Evolutionary conservation across 306 rosid species (phyloP).

Genomic region (Prunus kanzakura): DNA sequence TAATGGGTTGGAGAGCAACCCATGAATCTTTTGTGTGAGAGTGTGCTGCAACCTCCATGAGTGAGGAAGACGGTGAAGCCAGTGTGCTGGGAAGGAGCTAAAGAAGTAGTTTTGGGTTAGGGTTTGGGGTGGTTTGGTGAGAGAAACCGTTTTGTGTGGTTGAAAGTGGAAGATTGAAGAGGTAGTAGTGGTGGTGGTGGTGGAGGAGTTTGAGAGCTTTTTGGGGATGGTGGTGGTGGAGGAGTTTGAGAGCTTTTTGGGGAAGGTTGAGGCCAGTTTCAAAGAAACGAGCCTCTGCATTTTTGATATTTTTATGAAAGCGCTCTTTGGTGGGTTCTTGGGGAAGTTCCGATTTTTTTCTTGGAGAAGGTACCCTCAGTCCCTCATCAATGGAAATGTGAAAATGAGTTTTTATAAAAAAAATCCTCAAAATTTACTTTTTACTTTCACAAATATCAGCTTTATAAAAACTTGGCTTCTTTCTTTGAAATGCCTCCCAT

Average conservation of each 20-base stretch:
- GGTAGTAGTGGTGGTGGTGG: slow-evolving; percentile 17
- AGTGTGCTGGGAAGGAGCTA: slow-evolving; percentile 20
- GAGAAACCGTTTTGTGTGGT: slow-evolving; percentile 23
- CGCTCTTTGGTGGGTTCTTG: not conserved
- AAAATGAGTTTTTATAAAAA: not conserved
- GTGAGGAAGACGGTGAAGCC: slow-evolving; percentile 25
- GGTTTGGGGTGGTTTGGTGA: slow-evolving; percentile 27
- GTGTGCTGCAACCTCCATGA: slow-evolving; percentile 35
- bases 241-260: slow-evolving; percentile 25
- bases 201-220: slow-evolving; percentile 26
- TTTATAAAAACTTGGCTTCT: no score
- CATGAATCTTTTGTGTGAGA: slow-evolving; percentile 29
- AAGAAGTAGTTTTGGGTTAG: slow-evolving; percentile 23
- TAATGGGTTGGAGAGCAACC: slow-evolving; percentile 40
- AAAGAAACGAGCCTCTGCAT: slow-evolving; percentile 53
- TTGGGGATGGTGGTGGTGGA: not conserved
- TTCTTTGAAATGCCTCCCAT: no score
- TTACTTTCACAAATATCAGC: no score
- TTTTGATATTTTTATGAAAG: slow-evolving; percentile 1
- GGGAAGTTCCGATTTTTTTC: not conserved
- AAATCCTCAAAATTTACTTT: no score
- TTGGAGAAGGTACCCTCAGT: not conserved
- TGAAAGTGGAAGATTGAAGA: slow-evolving; percentile 28
- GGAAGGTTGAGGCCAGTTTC: slow-evolving; percentile 26
- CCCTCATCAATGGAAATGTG: not conserved